Conservation (phyloP, 106 monocot species). For the Alisma plantagoaquatica region DNA sequence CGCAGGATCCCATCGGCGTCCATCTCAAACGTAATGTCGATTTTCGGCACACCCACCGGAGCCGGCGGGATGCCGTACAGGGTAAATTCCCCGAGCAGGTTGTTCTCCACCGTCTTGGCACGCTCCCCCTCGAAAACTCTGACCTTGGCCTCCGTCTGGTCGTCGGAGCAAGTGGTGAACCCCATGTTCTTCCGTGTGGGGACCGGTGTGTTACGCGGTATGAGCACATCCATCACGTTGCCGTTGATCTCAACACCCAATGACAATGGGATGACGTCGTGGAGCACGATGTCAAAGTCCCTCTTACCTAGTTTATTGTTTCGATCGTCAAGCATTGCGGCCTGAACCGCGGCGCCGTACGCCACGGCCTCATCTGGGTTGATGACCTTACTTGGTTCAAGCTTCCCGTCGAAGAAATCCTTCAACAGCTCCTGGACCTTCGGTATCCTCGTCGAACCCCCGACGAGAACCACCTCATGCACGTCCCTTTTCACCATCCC, state of each 20-base stretch:
- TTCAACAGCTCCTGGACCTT: constrained; percentile 47
- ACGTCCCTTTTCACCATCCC: constrained; percentile 1
- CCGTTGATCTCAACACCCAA: constrained; percentile 4
- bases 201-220: constrained; percentile 52
- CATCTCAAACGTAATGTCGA: constrained; percentile 50
- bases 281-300: constrained; percentile 29
- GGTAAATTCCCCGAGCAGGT: constrained; percentile 44
- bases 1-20: constrained; percentile 56
- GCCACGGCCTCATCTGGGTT: constrained; percentile 13
- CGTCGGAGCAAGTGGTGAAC: constrained; percentile 46
- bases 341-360: constrained; percentile 12
- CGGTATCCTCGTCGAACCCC: constrained; percentile 9
- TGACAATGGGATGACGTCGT: constrained; percentile 21
- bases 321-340: constrained; percentile 15
- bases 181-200: constrained; percentile 52
- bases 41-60: constrained; percentile 45
- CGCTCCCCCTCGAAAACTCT: constrained; percentile 38
- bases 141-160: constrained; percentile 42
- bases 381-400: constrained; percentile 22
- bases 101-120: constrained; percentile 5
- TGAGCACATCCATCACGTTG: too few species aligned
- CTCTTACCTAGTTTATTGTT: constrained; percentile 23
- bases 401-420: constrained; percentile 31
- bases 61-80: constrained; percentile 57
- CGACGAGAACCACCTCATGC: constrained; percentile 13